phyloP scores from a whole-genome alignment of 169 alveolate genomes.

The Babesia divergens region DNA sequence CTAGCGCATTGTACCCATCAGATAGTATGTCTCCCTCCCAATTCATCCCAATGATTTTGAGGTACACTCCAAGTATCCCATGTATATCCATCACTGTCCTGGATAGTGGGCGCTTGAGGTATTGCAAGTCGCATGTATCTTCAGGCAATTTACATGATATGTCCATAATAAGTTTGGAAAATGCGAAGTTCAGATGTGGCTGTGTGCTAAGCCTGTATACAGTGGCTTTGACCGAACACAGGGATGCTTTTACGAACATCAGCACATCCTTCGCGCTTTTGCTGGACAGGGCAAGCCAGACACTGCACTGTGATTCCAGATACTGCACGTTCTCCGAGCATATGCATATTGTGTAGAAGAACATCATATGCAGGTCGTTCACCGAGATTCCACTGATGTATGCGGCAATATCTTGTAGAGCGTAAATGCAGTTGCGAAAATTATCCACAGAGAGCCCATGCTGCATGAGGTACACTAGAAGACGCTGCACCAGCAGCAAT shows the following conservation, averaged over 20 bases:
- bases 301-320: slow-evolving; percentile 9
- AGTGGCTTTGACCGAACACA: neutral
- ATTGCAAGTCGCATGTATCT: neutral
- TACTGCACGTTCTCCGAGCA: slow-evolving; percentile 9
- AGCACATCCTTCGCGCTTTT: neutral
- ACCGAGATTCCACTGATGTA: neutral
- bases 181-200: slow-evolving; percentile 1
- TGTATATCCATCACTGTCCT: neutral
- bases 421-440: slow-evolving; percentile 26
- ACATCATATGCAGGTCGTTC: slow-evolving; percentile 22
- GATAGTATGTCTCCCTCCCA: slow-evolving; percentile 12
- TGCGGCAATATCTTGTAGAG: slow-evolving; percentile 23
- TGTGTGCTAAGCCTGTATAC: slow-evolving; percentile 1
- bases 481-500: slow-evolving; percentile 18
- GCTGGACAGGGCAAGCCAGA: slow-evolving; percentile 23
- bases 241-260: slow-evolving; percentile 4
- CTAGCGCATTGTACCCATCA: neutral
- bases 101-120: slow-evolving; percentile 9
- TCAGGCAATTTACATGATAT: neutral
- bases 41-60: slow-evolving; percentile 10
- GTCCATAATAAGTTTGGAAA: slow-evolving; percentile 1
- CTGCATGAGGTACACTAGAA: slow-evolving; percentile 18
- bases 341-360: slow-evolving; percentile 41
- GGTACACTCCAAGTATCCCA: neutral
- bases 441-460: slow-evolving; percentile 7